These are phyloP conservation scores for Hanseniaspora taiwanica DNA, from an alignment of 805 yeast genomes.

Conservation along the genomic window DNA sequence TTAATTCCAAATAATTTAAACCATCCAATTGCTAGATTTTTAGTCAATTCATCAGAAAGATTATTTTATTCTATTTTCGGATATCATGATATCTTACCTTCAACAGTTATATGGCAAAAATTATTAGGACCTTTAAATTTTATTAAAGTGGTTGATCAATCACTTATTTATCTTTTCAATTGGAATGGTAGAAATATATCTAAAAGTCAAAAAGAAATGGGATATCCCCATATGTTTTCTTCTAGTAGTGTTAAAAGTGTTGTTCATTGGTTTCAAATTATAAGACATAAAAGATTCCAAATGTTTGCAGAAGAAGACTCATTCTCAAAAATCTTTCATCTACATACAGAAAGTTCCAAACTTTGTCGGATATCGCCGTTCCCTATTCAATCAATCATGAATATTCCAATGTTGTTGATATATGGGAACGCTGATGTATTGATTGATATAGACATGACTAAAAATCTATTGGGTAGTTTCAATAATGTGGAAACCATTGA, in stretches of 20 bases:
- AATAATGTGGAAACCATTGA: conserved; percentile 25
- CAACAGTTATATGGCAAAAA: conserved; percentile 52
- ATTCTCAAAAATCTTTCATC: conserved; percentile 5
- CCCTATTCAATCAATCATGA: conserved; percentile 38
- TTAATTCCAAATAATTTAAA: conserved; percentile 71
- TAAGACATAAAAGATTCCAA: conserved; percentile 51
- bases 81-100: conserved; percentile 50
- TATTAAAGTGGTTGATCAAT: conserved; percentile 49
- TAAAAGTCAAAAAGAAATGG: conserved; percentile 49
- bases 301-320: conserved; percentile 50
- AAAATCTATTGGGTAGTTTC: conserved; percentile 34
- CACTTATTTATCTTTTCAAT: conserved; percentile 48
- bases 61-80: conserved; percentile 56
- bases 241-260: conserved; percentile 71
- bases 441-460: conserved; percentile 55
- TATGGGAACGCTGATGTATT: conserved; percentile 62
- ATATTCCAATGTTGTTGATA: conserved; percentile 47
- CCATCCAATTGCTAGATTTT: conserved; percentile 53
- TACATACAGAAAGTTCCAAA: conserved; percentile 9
- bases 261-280: conserved; percentile 80
- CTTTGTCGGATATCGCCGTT: conserved; percentile 40
- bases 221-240: conserved; percentile 72
- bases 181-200: conserved; percentile 62
- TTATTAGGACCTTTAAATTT: conserved; percentile 61
- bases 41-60: conserved; percentile 57